These are phyloP conservation scores for Kwoniella heveanensis DNA, from an alignment of 768 basidiomycete species.

Conservation along the genomic window DNA sequence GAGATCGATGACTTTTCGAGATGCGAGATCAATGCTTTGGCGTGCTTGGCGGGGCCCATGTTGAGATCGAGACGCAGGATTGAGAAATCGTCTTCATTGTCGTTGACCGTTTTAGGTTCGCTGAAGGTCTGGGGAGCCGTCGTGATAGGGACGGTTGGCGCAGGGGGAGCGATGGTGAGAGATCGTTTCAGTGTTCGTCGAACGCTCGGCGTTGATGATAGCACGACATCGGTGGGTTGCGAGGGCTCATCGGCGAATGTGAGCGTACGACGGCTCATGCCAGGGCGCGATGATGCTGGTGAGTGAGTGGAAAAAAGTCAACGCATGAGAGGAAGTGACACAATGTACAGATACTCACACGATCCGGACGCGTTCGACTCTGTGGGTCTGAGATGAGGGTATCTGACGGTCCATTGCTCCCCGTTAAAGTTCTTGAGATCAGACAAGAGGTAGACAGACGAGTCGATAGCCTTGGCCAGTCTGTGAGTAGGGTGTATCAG, in stretches of 20 bases:
- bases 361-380: constrained; percentile 15
- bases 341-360: constrained; percentile 11
- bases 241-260: constrained; percentile 83
- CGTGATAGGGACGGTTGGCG: constrained; percentile 19
- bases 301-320: constrained; percentile 21
- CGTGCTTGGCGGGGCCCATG: constrained; percentile 72
- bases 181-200: constrained; percentile 62
- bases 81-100: constrained; percentile 66
- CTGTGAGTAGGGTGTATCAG: constrained; percentile 57
- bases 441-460: constrained; percentile 67
- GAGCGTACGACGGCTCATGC: constrained; percentile 64
- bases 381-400: constrained; percentile 66
- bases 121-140: neutral
- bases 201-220: constrained; percentile 60
- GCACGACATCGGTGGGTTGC: constrained; percentile 67
- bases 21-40: constrained; percentile 72
- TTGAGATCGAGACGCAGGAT: constrained; percentile 91
- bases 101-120: constrained; percentile 54
- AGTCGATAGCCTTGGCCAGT: constrained; percentile 74
- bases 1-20: constrained; percentile 92
- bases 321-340: neutral
- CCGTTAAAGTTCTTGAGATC: constrained; percentile 80
- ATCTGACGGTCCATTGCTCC: constrained; percentile 82
- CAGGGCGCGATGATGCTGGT: constrained; percentile 51
- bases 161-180: constrained; percentile 59